Percentiles rank a stretch among this genome's conserved stretches.
phyloP scores from a whole-genome alignment of 192 early-diverging fungal species.

The Spinellus fusiger region DNA sequence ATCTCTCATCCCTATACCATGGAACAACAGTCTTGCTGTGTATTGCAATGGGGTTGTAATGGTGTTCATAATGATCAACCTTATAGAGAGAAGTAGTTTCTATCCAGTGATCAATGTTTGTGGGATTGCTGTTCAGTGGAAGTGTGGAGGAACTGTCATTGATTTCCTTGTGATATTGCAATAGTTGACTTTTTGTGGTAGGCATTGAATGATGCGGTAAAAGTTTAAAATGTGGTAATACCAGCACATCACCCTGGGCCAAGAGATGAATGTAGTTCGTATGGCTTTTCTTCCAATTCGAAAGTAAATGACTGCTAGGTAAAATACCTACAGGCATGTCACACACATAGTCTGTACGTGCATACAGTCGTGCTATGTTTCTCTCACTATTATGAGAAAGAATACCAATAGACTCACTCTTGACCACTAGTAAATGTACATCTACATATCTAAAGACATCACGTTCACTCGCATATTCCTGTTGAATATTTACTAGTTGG shows the following conservation, averaged over 20 bases:
- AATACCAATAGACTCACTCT: neutral
- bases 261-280: constrained; percentile 28
- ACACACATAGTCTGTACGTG: constrained; percentile 41
- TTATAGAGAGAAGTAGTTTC: constrained; percentile 29
- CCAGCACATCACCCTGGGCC: constrained; percentile 40
- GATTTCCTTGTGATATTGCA: constrained; percentile 17
- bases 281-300: constrained; percentile 30
- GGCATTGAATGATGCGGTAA: constrained; percentile 17
- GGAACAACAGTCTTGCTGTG: constrained; percentile 39
- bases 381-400: constrained; percentile 38
- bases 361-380: constrained; percentile 47
- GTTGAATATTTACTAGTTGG: constrained; percentile 1
- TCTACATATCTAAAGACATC: constrained; percentile 32
- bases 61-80: constrained; percentile 46
- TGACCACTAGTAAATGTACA: constrained; percentile 40
- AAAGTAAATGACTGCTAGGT: constrained; percentile 28
- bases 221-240: constrained; percentile 44
- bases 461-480: neutral
- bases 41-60: constrained; percentile 50
- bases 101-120: constrained; percentile 41
- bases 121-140: constrained; percentile 49
- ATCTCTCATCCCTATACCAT: constrained; percentile 17
- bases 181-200: constrained; percentile 26
- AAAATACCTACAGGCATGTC: constrained; percentile 35
- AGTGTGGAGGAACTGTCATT: constrained; percentile 38